Conservation (phyloP, 2,329 filamentous ascomycete genomes). For the Colletotrichum sojae region DNA sequence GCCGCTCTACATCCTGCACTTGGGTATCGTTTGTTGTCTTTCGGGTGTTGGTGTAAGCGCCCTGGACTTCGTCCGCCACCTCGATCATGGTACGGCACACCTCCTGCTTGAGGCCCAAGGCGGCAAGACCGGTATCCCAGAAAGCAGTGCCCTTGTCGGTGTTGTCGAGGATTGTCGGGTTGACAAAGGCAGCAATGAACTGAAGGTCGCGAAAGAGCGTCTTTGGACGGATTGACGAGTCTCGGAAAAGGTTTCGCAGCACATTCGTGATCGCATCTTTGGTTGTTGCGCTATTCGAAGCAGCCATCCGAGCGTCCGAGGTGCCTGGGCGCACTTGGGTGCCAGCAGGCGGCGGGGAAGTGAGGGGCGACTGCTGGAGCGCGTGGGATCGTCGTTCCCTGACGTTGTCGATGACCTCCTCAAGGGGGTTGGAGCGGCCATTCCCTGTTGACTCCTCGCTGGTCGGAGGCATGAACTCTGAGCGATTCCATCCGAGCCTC, state of each 20-base stretch:
- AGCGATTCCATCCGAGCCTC: constrained; percentile 50
- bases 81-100: constrained; percentile 85
- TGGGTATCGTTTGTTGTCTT: constrained; percentile 56
- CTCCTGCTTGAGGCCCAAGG: constrained; percentile 89
- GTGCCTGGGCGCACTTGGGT: constrained; percentile 57
- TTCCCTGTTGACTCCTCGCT: constrained; percentile 51
- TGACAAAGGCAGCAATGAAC: constrained; percentile 78
- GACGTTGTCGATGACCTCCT: constrained; percentile 78
- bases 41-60: constrained; percentile 76
- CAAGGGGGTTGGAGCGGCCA: constrained; percentile 64
- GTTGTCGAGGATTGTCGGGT: constrained; percentile 71
- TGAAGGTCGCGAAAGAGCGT: constrained; percentile 87
- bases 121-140: constrained; percentile 89
- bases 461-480: constrained; percentile 51
- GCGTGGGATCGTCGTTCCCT: constrained; percentile 77
- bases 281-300: constrained; percentile 65
- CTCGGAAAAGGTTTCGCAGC: constrained; percentile 76
- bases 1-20: constrained; percentile 42
- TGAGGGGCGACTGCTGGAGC: constrained; percentile 53
- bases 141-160: constrained; percentile 83
- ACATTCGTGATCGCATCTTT: constrained; percentile 77
- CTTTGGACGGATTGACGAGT: constrained; percentile 79
- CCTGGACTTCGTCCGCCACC: constrained; percentile 68
- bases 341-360: constrained; percentile 50
- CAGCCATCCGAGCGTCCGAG: constrained; percentile 63